Conservation (phyloP, 257 asterid genomes). For the Capsicum pubescens region DNA sequence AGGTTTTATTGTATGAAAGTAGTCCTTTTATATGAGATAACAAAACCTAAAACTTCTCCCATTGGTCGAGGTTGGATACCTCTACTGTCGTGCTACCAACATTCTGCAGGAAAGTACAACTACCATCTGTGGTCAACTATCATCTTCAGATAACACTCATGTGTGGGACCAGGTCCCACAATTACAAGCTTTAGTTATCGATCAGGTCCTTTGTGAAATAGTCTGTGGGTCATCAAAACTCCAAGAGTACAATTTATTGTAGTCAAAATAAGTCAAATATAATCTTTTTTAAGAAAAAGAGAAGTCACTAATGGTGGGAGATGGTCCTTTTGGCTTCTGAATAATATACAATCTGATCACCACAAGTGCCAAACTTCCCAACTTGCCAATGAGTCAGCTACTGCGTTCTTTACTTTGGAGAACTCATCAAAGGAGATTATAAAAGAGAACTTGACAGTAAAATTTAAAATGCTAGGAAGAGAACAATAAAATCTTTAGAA, state of each 20-base stretch:
- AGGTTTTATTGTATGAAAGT: too few species aligned
- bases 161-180: too few species aligned
- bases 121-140: too few species aligned
- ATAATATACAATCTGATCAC: background rate
- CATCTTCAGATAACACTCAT: too few species aligned
- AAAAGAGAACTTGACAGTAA: background rate
- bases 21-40: too few species aligned
- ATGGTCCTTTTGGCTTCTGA: background rate
- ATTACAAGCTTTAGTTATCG: too few species aligned
- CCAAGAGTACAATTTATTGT: background rate
- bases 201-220: too few species aligned
- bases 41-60: too few species aligned
- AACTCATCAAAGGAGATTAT: background rate
- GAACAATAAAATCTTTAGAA: background rate
- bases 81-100: too few species aligned
- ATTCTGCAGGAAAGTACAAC: too few species aligned
- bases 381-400: conserved; percentile 15
- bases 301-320: background rate
- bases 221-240: too few species aligned
- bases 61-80: too few species aligned
- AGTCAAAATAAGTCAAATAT: background rate
- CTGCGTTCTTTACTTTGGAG: background rate
- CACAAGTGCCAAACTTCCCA: background rate
- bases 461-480: background rate
- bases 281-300: background rate